Evolutionary conservation across 2,329 filamentous ascomycete genomes (phyloP).

Genomic region (Colletotrichum brevisporum): DNA sequence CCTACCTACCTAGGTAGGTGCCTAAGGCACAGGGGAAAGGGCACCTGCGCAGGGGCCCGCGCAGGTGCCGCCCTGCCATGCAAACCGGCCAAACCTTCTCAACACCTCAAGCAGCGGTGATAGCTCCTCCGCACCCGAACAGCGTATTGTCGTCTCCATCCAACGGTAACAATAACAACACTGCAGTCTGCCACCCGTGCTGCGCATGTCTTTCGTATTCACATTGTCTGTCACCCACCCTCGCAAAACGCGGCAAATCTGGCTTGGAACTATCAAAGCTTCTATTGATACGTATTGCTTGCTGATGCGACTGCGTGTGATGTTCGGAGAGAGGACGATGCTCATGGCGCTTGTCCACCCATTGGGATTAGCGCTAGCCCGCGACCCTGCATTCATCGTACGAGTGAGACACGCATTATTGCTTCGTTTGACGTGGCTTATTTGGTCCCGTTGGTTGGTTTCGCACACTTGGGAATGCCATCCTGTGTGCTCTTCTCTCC

Average conservation of each 20-base stretch:
- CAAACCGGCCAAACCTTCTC: too few relatives aligned
- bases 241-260: neutral
- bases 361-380: conserved; percentile 6
- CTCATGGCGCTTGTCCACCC: neutral
- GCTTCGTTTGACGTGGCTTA: neutral
- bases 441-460: conserved; percentile 1
- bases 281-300: too few relatives aligned
- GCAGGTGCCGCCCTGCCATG: too few relatives aligned
- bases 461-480: neutral
- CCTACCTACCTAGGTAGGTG: too few relatives aligned
- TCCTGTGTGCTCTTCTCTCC: conserved; percentile 9
- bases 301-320: too few relatives aligned
- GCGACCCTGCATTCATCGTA: conserved; percentile 13
- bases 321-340: neutral
- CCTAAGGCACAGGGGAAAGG: too few relatives aligned
- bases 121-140: too few relatives aligned
- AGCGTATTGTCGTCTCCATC: neutral
- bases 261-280: neutral
- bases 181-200: conserved; percentile 17
- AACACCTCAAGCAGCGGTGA: too few relatives aligned
- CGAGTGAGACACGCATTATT: conserved; percentile 29
- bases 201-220: conserved; percentile 2
- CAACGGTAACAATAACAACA: neutral
- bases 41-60: too few relatives aligned
- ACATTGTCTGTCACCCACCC: neutral